Percentiles rank a stretch among this genome's conserved stretches.
Evolutionary conservation across 768 basidiomycete genomes (phyloP).

Genomic region (Lepiota brunneoincarnata): DNA sequence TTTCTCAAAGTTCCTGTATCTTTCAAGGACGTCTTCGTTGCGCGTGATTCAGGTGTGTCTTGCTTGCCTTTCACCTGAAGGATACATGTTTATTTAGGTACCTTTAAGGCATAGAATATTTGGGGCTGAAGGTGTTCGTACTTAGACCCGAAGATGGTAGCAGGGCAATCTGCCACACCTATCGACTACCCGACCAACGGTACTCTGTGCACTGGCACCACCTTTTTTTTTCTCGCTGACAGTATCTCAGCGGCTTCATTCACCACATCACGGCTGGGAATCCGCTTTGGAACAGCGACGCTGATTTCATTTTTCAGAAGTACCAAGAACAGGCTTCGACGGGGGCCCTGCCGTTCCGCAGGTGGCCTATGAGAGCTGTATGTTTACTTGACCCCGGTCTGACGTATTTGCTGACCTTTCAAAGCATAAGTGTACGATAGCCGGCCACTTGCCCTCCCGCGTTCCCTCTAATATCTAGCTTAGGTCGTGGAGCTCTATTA

Average conservation of each 20-base stretch:
- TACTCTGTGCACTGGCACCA: constrained; percentile 20
- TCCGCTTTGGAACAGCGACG: constrained; percentile 37
- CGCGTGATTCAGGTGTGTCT: constrained; percentile 27
- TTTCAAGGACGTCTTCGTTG: constrained; percentile 31
- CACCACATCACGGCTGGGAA: constrained; percentile 51
- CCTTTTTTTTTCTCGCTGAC: background rate
- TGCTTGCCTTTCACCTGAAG: background rate
- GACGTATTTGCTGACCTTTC: constrained; percentile 9
- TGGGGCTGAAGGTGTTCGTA: constrained; percentile 16
- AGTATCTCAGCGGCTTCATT: constrained; percentile 51
- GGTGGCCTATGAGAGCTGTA: constrained; percentile 71
- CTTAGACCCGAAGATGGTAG: constrained; percentile 20
- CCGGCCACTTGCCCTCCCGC: background rate
- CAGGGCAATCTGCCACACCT: constrained; percentile 38
- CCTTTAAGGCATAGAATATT: constrained; percentile 28
- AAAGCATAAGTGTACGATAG: constrained; percentile 65
- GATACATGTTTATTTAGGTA: background rate
- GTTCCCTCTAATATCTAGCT: constrained; percentile 8
- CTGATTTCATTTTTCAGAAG: constrained; percentile 55
- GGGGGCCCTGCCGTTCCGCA: constrained; percentile 58
- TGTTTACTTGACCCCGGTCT: constrained; percentile 21
- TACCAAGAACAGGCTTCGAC: constrained; percentile 66
- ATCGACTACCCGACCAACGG: constrained; percentile 47
- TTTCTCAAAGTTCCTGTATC: constrained; percentile 25
- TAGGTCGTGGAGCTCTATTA: constrained; percentile 67